Evolutionary conservation across 2,329 filamentous ascomycete species (phyloP).

Genomic region (Xylaria sp.): DNA sequence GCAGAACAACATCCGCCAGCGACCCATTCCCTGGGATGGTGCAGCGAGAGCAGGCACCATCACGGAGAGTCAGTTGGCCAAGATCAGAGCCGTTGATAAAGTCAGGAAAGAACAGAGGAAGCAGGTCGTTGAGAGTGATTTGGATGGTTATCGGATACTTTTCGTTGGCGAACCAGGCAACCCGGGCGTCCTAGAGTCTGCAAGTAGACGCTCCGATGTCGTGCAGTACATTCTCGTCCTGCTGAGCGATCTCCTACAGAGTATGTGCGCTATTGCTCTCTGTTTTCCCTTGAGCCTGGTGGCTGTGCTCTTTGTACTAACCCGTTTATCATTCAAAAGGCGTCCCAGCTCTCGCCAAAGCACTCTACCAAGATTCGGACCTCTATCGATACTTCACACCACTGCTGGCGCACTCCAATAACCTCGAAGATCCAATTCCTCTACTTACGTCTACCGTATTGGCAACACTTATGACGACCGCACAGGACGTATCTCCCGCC

Average conservation of each 20-base stretch:
- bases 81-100: slow-evolving; percentile 97
- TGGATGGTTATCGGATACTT: slow-evolving; percentile 81
- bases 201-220: slow-evolving; percentile 87
- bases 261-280: slow-evolving; percentile 58
- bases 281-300: neutral
- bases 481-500: slow-evolving; percentile 70
- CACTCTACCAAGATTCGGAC: slow-evolving; percentile 78
- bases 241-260: slow-evolving; percentile 85
- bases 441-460: slow-evolving; percentile 90
- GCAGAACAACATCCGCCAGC: slow-evolving; percentile 95
- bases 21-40: slow-evolving; percentile 97
- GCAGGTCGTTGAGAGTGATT: slow-evolving; percentile 81
- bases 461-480: slow-evolving; percentile 77
- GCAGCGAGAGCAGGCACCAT: slow-evolving; percentile 93
- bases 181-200: slow-evolving; percentile 81
- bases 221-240: slow-evolving; percentile 95
- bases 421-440: slow-evolving; percentile 81
- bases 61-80: slow-evolving; percentile 91
- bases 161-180: slow-evolving; percentile 81
- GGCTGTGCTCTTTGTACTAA: slow-evolving; percentile 15
- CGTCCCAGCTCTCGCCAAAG: slow-evolving; percentile 80
- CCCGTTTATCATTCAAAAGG: slow-evolving; percentile 54
- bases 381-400: slow-evolving; percentile 87
- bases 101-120: slow-evolving; percentile 91
- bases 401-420: slow-evolving; percentile 82